Conservation (phyloP, 2,329 filamentous ascomycete genomes). For the Verticillium zaregamsianum region DNA sequence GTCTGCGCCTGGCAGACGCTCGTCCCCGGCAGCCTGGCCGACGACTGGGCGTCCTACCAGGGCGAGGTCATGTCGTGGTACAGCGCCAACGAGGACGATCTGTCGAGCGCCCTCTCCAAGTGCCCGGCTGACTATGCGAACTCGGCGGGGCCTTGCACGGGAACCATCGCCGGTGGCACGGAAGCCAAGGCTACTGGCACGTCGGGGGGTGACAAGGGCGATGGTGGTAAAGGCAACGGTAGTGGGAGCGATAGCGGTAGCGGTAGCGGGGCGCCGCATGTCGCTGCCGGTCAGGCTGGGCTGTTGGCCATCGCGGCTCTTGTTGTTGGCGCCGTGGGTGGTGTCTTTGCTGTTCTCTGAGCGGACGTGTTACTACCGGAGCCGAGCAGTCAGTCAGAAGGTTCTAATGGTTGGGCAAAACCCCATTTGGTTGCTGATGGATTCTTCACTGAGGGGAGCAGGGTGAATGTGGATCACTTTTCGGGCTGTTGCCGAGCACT, state of each 20-base stretch:
- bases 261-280: background rate
- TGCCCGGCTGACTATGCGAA: constrained; percentile 1
- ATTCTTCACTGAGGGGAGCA: too few species aligned
- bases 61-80: constrained; percentile 2
- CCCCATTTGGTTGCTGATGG: too few species aligned
- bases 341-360: background rate
- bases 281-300: background rate
- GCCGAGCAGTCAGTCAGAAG: too few species aligned
- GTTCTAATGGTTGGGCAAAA: background rate
- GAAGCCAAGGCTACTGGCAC: constrained; percentile 1
- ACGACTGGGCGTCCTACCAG: constrained; percentile 1
- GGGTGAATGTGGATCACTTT: too few species aligned
- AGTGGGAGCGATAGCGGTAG: background rate
- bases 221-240: background rate
- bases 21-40: background rate
- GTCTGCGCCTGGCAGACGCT: constrained; percentile 3
- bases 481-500: too few species aligned
- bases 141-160: constrained; percentile 1
- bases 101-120: background rate
- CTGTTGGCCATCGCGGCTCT: background rate
- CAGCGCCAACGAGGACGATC: background rate
- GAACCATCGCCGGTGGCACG: background rate
- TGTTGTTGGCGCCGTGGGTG: background rate
- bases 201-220: background rate
- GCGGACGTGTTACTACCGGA: background rate